phyloP scores from a whole-genome alignment of 192 early-diverging fungal genomes.

The Backusella luteola region DNA sequence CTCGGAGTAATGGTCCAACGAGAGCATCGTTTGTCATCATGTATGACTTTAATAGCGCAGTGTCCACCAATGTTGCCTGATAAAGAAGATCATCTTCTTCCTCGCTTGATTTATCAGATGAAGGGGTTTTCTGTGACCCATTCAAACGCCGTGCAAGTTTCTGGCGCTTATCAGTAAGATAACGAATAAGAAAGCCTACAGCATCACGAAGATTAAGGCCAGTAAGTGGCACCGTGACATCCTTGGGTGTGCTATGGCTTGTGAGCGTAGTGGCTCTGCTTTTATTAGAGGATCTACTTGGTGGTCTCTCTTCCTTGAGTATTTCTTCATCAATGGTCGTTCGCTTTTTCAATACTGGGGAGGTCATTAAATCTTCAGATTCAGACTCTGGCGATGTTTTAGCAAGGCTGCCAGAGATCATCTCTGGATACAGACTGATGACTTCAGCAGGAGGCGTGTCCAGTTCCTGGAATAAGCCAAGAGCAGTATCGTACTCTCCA shows the following conservation, averaged over 20 bases:
- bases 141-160: conserved; percentile 60
- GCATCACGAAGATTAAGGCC: conserved; percentile 58
- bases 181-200: conserved; percentile 73
- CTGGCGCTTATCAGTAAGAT: conserved; percentile 83
- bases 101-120: conserved; percentile 38
- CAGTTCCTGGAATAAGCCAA: conserved; percentile 66
- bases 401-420: conserved; percentile 58
- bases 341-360: conserved; percentile 3
- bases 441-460: conserved; percentile 64
- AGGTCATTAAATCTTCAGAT: conserved; percentile 13
- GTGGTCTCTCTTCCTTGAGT: conserved; percentile 13
- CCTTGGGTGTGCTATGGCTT: conserved; percentile 10
- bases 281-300: neutral
- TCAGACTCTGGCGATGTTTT: conserved; percentile 36
- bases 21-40: conserved; percentile 82
- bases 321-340: conserved; percentile 13
- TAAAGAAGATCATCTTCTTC: conserved; percentile 37
- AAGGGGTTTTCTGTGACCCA: conserved; percentile 17
- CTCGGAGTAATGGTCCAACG: conserved; percentile 88
- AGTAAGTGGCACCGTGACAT: conserved; percentile 24
- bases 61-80: conserved; percentile 78
- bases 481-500: conserved; percentile 63
- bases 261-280: conserved; percentile 14
- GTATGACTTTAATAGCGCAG: conserved; percentile 88
- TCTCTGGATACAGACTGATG: conserved; percentile 66